Evolutionary conservation across 768 basidiomycete genomes (phyloP).

Genomic region (Rubroboletus pulcherrimus): DNA sequence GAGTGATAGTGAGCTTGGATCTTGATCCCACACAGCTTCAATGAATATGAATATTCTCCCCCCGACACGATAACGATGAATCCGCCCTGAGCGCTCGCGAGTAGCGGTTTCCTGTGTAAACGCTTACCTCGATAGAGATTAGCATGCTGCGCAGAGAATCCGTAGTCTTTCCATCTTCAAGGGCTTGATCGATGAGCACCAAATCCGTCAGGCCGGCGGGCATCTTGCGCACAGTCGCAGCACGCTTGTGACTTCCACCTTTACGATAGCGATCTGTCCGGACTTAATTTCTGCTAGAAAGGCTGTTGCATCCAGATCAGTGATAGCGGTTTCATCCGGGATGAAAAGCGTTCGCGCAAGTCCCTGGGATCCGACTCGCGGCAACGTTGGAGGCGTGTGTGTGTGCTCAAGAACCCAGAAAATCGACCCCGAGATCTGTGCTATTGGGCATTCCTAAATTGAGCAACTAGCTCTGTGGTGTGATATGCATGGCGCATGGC

Average conservation of each 20-base stretch:
- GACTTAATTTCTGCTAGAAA: conserved; percentile 22
- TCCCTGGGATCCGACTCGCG: conserved; percentile 12
- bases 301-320: conserved; percentile 30
- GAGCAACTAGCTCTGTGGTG: not conserved
- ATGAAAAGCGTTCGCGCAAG: conserved; percentile 18
- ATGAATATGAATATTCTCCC: not conserved
- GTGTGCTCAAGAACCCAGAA: not conserved
- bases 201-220: conserved; percentile 32
- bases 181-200: conserved; percentile 33
- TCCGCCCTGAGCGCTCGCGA: not conserved
- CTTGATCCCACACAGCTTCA: conserved; percentile 25
- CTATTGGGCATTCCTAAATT: not conserved
- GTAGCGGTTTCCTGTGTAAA: not conserved
- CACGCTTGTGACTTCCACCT: conserved; percentile 32
- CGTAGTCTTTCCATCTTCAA: conserved; percentile 35
- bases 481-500: not conserved
- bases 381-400: conserved; percentile 16
- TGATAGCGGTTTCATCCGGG: conserved; percentile 27
- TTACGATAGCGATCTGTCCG: conserved; percentile 29
- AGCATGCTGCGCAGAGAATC: conserved; percentile 35
- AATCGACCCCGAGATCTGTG: not conserved
- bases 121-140: conserved; percentile 32
- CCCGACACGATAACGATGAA: conserved; percentile 27
- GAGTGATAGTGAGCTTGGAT: conserved; percentile 17
- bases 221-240: conserved; percentile 42